Evolutionary conservation across 805 yeast genomes (phyloP).

Genomic region (Saccharomyces eubayanus): DNA sequence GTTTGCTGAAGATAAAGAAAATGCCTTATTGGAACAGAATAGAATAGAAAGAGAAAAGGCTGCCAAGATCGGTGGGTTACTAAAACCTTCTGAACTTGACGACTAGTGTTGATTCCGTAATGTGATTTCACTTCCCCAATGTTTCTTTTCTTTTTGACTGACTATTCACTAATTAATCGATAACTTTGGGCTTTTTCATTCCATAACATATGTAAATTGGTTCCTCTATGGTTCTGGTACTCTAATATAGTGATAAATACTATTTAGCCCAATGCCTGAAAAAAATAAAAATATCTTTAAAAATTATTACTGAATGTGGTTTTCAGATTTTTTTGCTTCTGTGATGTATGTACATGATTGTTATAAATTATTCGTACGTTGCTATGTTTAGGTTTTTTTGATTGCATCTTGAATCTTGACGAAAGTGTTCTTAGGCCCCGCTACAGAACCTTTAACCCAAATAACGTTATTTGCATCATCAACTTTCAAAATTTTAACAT

Average conservation of each 20-base stretch:
- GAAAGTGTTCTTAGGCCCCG: constrained; percentile 75
- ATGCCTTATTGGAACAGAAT: constrained; percentile 60
- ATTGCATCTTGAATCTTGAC: constrained; percentile 77
- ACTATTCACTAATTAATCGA: not conserved
- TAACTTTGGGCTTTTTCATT: not conserved
- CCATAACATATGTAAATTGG: not conserved
- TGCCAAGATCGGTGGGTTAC: constrained; percentile 80
- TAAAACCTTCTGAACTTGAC: constrained; percentile 91
- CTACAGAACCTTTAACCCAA: constrained; percentile 79
- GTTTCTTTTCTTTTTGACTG: not conserved
- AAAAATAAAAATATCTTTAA: not conserved
- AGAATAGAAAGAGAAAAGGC: constrained; percentile 72
- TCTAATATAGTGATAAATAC: not conserved
- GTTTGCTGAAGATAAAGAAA: constrained; percentile 87
- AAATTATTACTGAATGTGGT: not conserved
- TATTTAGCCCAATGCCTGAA: not conserved
- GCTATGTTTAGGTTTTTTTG: constrained; percentile 29
- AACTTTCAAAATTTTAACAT: constrained; percentile 65
- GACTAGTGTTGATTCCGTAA: constrained; percentile 39
- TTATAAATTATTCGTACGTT: not conserved
- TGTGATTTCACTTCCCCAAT: not conserved
- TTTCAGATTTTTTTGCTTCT: not conserved
- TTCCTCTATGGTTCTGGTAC: not conserved
- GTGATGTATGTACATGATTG: not conserved
- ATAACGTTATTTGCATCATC: constrained; percentile 77